phyloP scores from a whole-genome alignment of 2,329 filamentous ascomycete species.

The Tolypocladium endophyticum region DNA sequence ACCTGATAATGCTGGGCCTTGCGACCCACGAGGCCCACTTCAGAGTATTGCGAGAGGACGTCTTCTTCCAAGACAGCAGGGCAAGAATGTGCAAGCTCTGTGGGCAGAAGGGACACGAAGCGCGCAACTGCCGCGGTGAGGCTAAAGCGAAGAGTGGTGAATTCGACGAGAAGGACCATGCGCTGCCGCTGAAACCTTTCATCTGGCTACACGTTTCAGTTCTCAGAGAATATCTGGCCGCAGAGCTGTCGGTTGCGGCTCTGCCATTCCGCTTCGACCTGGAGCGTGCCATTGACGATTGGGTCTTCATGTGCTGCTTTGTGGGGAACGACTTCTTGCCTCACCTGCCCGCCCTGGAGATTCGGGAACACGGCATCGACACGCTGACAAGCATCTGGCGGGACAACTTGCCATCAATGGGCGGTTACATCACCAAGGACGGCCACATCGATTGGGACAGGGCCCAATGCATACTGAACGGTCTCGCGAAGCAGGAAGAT shows the following conservation, averaged over 20 bases:
- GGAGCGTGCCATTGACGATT: conserved; percentile 90
- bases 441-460: conserved; percentile 79
- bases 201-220: conserved; percentile 96
- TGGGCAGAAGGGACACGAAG: conserved; percentile 85
- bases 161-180: conserved; percentile 70
- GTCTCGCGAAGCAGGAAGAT: conserved; percentile 86
- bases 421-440: conserved; percentile 92
- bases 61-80: conserved; percentile 84
- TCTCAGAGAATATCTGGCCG: conserved; percentile 82
- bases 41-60: conserved; percentile 89
- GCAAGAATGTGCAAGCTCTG: conserved; percentile 76
- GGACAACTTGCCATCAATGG: conserved; percentile 83
- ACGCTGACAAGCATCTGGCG: conserved; percentile 95
- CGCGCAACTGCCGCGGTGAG: conserved; percentile 71
- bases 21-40: conserved; percentile 97
- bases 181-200: conserved; percentile 70
- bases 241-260: conserved; percentile 74
- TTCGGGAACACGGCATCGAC: conserved; percentile 94
- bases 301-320: conserved; percentile 99
- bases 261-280: conserved; percentile 86
- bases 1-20: conserved; percentile 96
- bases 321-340: conserved; percentile 98
- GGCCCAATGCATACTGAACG: conserved; percentile 79
- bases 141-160: conserved; percentile 69
- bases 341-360: conserved; percentile 93